These are phyloP conservation scores for Erigeron canadensis DNA, from an alignment of 129 eudicot genomes.

Conservation along the genomic window DNA sequence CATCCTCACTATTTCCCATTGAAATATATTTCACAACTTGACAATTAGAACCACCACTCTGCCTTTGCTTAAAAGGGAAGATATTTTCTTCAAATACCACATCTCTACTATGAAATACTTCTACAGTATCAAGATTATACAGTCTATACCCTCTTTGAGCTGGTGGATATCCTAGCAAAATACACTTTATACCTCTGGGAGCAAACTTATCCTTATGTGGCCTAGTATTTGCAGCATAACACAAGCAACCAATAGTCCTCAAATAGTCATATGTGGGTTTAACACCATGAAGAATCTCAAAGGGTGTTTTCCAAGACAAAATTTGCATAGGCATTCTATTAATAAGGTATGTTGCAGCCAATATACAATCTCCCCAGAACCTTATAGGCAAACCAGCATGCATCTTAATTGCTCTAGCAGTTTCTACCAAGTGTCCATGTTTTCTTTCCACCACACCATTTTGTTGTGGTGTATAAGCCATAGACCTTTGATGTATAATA, in stretches of 20 bases:
- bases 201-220: background rate
- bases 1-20: too few species aligned
- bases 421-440: background rate
- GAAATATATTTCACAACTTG: background rate
- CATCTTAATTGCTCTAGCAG: background rate
- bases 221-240: background rate
- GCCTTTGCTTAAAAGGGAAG: background rate
- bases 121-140: background rate
- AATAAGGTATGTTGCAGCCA: background rate
- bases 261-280: background rate
- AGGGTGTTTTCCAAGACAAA: background rate
- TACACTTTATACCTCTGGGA: background rate
- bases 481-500: background rate
- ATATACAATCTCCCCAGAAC: background rate
- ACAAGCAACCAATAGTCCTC: background rate
- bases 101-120: background rate
- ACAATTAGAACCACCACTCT: too few species aligned
- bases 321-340: background rate
- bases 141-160: background rate
- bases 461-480: background rate
- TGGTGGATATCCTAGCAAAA: background rate
- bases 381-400: background rate
- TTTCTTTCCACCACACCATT: background rate
- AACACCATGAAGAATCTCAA: background rate
- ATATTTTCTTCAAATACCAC: background rate